Base-by-base conservation (phyloP, 805 yeast species). In the Candida sanyiensis region DNA sequence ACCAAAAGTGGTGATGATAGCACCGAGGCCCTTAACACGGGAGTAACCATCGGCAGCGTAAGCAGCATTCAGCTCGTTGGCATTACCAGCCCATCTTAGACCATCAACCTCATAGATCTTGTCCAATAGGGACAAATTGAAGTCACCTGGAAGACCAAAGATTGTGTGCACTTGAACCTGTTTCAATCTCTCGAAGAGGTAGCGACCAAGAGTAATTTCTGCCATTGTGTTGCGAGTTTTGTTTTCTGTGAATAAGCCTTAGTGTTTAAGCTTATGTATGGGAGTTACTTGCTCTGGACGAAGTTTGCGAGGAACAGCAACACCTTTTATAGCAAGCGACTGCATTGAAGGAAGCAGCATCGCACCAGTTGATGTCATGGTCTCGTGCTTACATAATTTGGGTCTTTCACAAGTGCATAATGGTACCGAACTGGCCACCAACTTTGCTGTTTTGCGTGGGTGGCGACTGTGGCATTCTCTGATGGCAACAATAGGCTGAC, bases 11-110 rank as follows among this genome's bases (percentile, higher is more conserved):
- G 95, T 85, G 55, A 84, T 70, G 36, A 85, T 50, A 51, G 83
- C 80, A 45, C 83, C 74, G 58, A 84, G 64, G 43, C 89, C 82
- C 64, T 83, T 84, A 53, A 85, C 70, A 61, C 95, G 69, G 38
- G 90, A 79, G 67, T 85, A 85, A 48, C 95, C 95, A 62, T 85
- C 95, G 33, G 93, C 88, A 38, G 94, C 83, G 52, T 82, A 83
- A 29, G 93, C 84, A 32, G 95, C 93, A 61, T 86, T 86, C 66
- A 85, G 72, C 67, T 85, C 95, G 64, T 86, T 85, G 59, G 93
- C 84, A 62, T 85, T 84, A 55, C 95, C 95, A 36, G 85, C 88
- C 95, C 95, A 85, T 67, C 83, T 73, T 63, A 85, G 57, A 32
- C 83, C 85, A 25, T 74, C 77, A 36, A 81, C 85, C 54, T 80